Evolutionary conservation across 2,329 filamentous ascomycete species (phyloP).

Genomic region (Colletotrichum sp.): DNA sequence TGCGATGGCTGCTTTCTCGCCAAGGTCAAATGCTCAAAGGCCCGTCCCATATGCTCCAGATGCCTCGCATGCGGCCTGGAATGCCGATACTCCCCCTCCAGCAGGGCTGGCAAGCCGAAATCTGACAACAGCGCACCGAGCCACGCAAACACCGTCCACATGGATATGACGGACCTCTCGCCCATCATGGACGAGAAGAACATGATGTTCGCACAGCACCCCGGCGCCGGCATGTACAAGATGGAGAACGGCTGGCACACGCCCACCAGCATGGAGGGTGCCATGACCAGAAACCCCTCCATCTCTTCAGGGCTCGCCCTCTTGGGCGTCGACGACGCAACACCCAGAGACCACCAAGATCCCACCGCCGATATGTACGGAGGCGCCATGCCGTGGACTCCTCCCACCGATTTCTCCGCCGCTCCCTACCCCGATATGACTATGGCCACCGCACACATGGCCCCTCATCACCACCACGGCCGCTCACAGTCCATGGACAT

Average conservation of each 20-base stretch:
- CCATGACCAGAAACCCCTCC: slow-evolving; percentile 37
- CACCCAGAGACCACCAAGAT: slow-evolving; percentile 22
- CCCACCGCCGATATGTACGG: slow-evolving; percentile 37
- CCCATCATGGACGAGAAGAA: slow-evolving; percentile 31
- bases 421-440: slow-evolving; percentile 37
- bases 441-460: slow-evolving; percentile 28
- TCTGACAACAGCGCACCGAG: slow-evolving; percentile 30
- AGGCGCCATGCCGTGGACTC: slow-evolving; percentile 43
- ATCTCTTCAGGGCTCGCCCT: slow-evolving; percentile 37
- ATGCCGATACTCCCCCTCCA: slow-evolving; percentile 59
- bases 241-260: slow-evolving; percentile 44
- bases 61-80: slow-evolving; percentile 54
- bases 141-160: slow-evolving; percentile 24
- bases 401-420: slow-evolving; percentile 38
- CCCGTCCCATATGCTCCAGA: slow-evolving; percentile 56
- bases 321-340: slow-evolving; percentile 33
- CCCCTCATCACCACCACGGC: slow-evolving; percentile 30
- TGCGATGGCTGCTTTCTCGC: slow-evolving; percentile 61
- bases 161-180: slow-evolving; percentile 27
- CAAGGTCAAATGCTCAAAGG: slow-evolving; percentile 62
- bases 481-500: slow-evolving; percentile 43
- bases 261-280: slow-evolving; percentile 38
- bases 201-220: slow-evolving; percentile 33
- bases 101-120: slow-evolving; percentile 54
- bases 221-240: slow-evolving; percentile 37